Conservation (phyloP, 2,329 filamentous ascomycete species). For the Metarhizium anisopliae region DNA sequence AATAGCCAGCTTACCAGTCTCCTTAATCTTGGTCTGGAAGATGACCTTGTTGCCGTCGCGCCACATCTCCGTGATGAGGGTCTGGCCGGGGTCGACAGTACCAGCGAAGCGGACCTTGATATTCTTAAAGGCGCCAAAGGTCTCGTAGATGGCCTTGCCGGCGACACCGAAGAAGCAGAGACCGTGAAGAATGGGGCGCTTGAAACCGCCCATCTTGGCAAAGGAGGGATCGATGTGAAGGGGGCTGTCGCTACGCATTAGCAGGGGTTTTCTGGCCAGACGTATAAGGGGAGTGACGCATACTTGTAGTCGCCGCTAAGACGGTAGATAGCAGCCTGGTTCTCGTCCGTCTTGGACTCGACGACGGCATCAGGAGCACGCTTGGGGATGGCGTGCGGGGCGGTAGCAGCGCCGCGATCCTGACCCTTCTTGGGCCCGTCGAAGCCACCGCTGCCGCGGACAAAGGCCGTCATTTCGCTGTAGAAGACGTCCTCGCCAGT, state of each 20-base stretch:
- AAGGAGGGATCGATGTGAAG: constrained; percentile 93
- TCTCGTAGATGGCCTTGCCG: constrained; percentile 81
- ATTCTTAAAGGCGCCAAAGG: constrained; percentile 76
- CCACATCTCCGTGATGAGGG: constrained; percentile 92
- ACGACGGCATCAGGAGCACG: constrained; percentile 72
- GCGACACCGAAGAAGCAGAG: constrained; percentile 90
- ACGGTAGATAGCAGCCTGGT: constrained; percentile 90
- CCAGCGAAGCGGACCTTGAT: constrained; percentile 90
- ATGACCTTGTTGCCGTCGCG: constrained; percentile 70
- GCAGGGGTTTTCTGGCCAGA: not conserved
- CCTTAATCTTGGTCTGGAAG: constrained; percentile 83
- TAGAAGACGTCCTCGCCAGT: constrained; percentile 91
- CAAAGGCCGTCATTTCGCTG: constrained; percentile 90
- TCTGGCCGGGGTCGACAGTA: constrained; percentile 77
- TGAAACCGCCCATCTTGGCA: constrained; percentile 91
- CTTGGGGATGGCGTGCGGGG: constrained; percentile 67
- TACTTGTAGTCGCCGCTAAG: constrained; percentile 87
- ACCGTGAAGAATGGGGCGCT: constrained; percentile 90
- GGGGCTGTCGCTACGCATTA: constrained; percentile 39
- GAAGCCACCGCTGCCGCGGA: constrained; percentile 85
- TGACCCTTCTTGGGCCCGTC: constrained; percentile 69
- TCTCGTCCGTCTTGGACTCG: constrained; percentile 77
- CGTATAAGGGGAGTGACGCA: constrained; percentile 12
- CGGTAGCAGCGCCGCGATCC: constrained; percentile 73
- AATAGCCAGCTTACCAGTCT: constrained; percentile 86